Evolutionary conservation across 352 stramenopile genomes (phyloP).

Genomic region (Phytophthora megakarya): DNA sequence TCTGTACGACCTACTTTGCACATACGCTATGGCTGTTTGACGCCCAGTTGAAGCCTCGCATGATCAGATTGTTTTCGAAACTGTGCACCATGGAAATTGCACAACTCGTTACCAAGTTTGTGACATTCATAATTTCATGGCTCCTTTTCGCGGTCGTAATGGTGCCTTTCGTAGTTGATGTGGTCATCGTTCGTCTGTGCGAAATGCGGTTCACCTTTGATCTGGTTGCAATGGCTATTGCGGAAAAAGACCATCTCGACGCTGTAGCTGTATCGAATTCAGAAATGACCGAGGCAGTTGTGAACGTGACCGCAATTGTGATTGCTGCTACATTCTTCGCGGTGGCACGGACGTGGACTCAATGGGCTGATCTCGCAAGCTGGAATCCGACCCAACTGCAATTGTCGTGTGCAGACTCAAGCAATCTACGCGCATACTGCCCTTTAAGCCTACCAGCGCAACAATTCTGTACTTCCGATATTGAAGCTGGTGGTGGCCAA

Average conservation of each 20-base stretch:
- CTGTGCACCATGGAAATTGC: background rate
- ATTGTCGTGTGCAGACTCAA: background rate
- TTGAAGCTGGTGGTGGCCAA: background rate
- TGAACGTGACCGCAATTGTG: background rate
- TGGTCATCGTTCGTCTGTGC: constrained; percentile 22
- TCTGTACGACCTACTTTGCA: constrained; percentile 27
- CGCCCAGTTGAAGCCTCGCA: background rate
- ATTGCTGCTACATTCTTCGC: constrained; percentile 16
- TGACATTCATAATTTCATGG: constrained; percentile 6
- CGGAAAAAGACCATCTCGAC: constrained; percentile 15
- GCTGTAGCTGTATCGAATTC: constrained; percentile 11
- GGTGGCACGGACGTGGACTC: background rate
- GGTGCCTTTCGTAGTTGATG: constrained; percentile 21
- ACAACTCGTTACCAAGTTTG: background rate
- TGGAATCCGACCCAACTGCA: constrained; percentile 15
- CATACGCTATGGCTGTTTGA: constrained; percentile 4
- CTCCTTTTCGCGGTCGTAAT: constrained; percentile 17
- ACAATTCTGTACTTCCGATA: background rate
- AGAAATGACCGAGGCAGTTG: background rate
- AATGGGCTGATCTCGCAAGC: constrained; percentile 8
- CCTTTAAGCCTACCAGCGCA: background rate
- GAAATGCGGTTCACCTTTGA: constrained; percentile 28
- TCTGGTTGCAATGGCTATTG: constrained; percentile 26
- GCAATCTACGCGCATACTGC: background rate
- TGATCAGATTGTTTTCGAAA: background rate